These are phyloP conservation scores for Brachypodium distachyon DNA, from an alignment of 202 grass and related monocot genomes.

Conservation along the genomic window DNA sequence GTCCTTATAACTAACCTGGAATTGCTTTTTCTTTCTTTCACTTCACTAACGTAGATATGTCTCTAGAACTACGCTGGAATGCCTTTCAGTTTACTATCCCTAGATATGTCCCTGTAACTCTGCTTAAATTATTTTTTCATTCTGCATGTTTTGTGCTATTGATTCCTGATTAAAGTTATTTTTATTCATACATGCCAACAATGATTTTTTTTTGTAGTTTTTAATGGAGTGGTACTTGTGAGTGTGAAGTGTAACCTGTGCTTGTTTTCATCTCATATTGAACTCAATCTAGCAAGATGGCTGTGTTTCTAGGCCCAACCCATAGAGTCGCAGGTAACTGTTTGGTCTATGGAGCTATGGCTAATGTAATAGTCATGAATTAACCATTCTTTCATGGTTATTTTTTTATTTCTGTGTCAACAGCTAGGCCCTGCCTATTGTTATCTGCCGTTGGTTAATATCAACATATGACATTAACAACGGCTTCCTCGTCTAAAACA, in stretches of 20 bases:
- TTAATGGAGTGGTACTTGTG: slow-evolving; percentile 2
- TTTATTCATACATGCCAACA: background rate
- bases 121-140: background rate
- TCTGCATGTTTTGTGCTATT: background rate
- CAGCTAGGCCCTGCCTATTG: background rate
- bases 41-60: too few relatives aligned
- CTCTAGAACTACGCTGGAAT: too few relatives aligned
- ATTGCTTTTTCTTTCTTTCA: background rate
- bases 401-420: slow-evolving; percentile 13
- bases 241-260: background rate
- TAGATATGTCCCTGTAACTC: background rate
- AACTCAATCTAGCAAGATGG: background rate
- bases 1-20: background rate
- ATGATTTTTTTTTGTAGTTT: background rate
- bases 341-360: background rate
- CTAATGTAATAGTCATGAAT: background rate
- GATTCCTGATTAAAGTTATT: background rate
- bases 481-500: background rate
- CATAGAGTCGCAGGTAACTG: background rate
- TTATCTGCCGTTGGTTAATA: background rate
- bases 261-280: slow-evolving; percentile 19
- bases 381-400: background rate
- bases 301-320: background rate
- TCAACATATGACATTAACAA: background rate
- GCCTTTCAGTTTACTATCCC: background rate